Evolutionary conservation across 1,284 basidiomycete species (phyloP), one percentile per base, ranked within the genome.

Genomic region (Pulchroboletus neoregius): DNA sequence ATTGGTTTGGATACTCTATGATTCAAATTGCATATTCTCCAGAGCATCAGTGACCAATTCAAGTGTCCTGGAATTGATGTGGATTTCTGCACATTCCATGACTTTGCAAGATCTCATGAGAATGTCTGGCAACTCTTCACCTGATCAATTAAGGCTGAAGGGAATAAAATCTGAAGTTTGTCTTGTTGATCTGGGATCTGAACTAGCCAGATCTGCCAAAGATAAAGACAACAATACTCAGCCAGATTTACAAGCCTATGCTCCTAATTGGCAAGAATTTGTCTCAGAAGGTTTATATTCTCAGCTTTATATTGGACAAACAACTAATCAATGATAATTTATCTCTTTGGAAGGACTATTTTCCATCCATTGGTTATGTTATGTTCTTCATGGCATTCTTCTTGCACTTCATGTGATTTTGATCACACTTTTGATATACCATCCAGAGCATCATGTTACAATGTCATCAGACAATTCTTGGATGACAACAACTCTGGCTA

Each of bases 401-500:
- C 8, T 52, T 20, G 37, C 30, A 15, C 2, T 52, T 0, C 50
- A 52, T 32, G 12, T 52, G 11, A 12, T 28, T 1, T 26, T 52
- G 5, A 10, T 48, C 4, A 2, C 24, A 6, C 24, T 48, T 1
- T 12, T 48, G 9, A 27, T 28, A 5, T 16, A 39, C 2, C 50
- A 52, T 28, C 50, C 50, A 34, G 50, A 52, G 6, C 37, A 52
- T 6, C 13, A 32, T 2, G 1, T 48, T 2, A 30, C 12, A n/a
- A 39, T 52, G 28, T 0, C 33, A 26, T 43, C 23, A 30, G 43
- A 48, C 8, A 40, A 26, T 5, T 6, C 20, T n/a, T 24, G 24
- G 33, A 8, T 52, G 0, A 41, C 45, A 32, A 40, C 30, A 13
- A 3, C n/a, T 33, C 13, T 52, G 13, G 34, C 15, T 23, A 5